Evolutionary conservation across 768 basidiomycete species (phyloP).

Genomic region (Mycena alexandri): DNA sequence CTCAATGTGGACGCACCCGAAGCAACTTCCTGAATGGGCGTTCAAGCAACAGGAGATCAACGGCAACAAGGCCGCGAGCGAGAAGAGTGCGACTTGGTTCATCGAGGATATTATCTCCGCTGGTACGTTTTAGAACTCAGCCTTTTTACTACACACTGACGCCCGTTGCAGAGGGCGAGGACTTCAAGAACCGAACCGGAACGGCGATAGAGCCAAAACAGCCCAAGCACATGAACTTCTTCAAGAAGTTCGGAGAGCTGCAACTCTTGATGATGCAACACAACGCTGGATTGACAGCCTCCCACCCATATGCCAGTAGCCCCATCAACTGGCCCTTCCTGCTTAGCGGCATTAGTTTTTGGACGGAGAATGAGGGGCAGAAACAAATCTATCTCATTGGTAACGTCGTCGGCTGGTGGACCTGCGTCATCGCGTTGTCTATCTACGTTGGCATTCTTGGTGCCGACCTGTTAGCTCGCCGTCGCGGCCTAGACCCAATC

Average conservation of each 20-base stretch:
- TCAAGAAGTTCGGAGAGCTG: conserved; percentile 94
- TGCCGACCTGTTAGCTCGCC: conserved; percentile 90
- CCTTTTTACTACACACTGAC: conserved; percentile 20
- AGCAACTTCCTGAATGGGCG: conserved; percentile 94
- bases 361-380: conserved; percentile 88
- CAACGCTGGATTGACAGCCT: conserved; percentile 98
- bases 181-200: conserved; percentile 65
- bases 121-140: conserved; percentile 61
- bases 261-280: conserved; percentile 98
- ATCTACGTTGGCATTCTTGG: conserved; percentile 91
- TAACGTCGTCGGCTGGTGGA: conserved; percentile 96
- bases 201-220: conserved; percentile 66
- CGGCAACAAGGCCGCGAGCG: conserved; percentile 91
- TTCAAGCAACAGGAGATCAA: conserved; percentile 98
- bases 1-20: conserved; percentile 91
- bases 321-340: conserved; percentile 99
- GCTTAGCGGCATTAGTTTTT: conserved; percentile 96
- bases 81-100: conserved; percentile 90
- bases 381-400: conserved; percentile 98
- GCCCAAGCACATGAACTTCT: conserved; percentile 89
- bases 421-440: conserved; percentile 86
- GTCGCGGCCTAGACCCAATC: conserved; percentile 87
- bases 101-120: conserved; percentile 85
- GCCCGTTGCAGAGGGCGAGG: conserved; percentile 61
- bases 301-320: conserved; percentile 95